Percentiles rank a stretch among this genome's conserved stretches.
Conservation (phyloP, 164 flowering plant species). For the Taxillus chinensis region DNA sequence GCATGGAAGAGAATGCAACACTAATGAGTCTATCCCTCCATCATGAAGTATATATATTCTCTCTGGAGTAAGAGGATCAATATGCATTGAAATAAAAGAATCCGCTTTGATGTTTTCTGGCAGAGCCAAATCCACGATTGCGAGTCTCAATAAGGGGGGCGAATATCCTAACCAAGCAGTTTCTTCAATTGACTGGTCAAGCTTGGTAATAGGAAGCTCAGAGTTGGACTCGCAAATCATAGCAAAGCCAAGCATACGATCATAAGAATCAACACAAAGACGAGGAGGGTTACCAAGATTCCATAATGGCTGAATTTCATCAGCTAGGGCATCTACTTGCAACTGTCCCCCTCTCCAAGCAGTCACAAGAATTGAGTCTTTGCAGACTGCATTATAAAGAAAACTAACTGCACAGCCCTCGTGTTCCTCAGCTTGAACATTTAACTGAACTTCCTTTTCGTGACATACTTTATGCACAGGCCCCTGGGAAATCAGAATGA, state of each 20-base stretch:
- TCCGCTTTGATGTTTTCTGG: slow-evolving; percentile 29
- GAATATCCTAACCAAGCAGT: slow-evolving; percentile 74
- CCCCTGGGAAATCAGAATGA: slow-evolving; percentile 40
- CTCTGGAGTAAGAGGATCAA: slow-evolving; percentile 71
- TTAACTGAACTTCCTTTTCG: slow-evolving; percentile 26
- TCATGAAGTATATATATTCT: slow-evolving; percentile 67
- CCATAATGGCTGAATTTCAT: slow-evolving; percentile 95
- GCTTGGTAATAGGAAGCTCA: slow-evolving; percentile 26
- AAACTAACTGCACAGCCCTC: slow-evolving; percentile 79
- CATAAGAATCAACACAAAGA: slow-evolving; percentile 45
- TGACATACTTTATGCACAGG: slow-evolving; percentile 55
- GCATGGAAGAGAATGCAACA: slow-evolving; percentile 88
- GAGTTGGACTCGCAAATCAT: slow-evolving; percentile 77
- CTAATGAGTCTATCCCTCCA: slow-evolving; percentile 79
- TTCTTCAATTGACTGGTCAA: slow-evolving; percentile 38
- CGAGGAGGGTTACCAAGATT: slow-evolving; percentile 50
- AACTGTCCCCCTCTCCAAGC: slow-evolving; percentile 91
- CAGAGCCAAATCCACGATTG: slow-evolving; percentile 81
- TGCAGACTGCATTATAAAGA: slow-evolving; percentile 61
- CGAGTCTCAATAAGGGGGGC: slow-evolving; percentile 78
- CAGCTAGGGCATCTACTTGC: slow-evolving; percentile 91
- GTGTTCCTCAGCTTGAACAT: slow-evolving; percentile 34
- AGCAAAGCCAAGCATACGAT: slow-evolving; percentile 52
- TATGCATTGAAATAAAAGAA: slow-evolving; percentile 34
- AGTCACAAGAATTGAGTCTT: slow-evolving; percentile 71